Conservation (phyloP, 257 asterid species). For the Rubia yunnanensis region DNA sequence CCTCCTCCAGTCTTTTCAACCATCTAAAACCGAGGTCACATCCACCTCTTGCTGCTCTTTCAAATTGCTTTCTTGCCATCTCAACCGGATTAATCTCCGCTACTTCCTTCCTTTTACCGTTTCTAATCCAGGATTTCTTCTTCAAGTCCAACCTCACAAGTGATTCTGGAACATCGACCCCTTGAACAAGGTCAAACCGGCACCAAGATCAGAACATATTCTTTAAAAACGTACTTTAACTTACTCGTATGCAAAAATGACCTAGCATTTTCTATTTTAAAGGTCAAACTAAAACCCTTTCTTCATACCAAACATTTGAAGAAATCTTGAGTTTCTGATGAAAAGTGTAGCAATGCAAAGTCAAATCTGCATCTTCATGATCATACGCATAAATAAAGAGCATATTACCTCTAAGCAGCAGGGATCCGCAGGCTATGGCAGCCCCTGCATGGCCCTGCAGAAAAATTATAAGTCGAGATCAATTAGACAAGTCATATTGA, state of each 20-base stretch:
- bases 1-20: conserved; percentile 62
- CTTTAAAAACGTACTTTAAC: neutral
- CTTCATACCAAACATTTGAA: too few species aligned
- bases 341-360: neutral
- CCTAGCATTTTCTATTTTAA: too few species aligned
- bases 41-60: conserved; percentile 75
- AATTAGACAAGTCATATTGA: neutral
- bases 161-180: conserved; percentile 64
- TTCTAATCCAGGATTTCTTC: conserved; percentile 28
- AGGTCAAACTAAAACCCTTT: too few species aligned
- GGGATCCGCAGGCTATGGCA: conserved; percentile 87
- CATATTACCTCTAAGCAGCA: conserved; percentile 62
- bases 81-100: conserved; percentile 41
- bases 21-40: conserved; percentile 87
- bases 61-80: conserved; percentile 73
- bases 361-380: neutral
- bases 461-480: conserved; percentile 15
- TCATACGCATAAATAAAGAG: neutral
- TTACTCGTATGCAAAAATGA: neutral
- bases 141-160: conserved; percentile 40
- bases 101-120: conserved; percentile 19
- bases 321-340: neutral
- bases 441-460: conserved; percentile 86
- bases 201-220: neutral
- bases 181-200: conserved; percentile 24